phyloP scores from a whole-genome alignment of 768 basidiomycete species.

The Amanita brunnescens region DNA sequence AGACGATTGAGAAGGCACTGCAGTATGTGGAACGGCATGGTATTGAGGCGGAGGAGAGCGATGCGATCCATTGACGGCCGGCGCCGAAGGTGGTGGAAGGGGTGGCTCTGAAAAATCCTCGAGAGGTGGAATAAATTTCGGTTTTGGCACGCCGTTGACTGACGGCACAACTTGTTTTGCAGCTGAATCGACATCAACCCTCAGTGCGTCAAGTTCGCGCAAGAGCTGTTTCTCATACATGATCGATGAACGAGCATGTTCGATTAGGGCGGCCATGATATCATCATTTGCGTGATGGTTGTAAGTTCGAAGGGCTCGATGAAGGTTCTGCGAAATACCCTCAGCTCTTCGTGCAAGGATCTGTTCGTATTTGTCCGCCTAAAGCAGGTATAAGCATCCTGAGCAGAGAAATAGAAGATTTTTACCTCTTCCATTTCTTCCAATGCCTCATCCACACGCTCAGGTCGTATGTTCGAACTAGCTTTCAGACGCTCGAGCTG shows the following conservation, averaged over 20 bases:
- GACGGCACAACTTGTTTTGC: constrained; percentile 47
- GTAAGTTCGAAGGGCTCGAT: constrained; percentile 77
- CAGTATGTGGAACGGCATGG: constrained; percentile 28
- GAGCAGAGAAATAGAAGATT: constrained; percentile 8
- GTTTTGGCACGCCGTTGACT: constrained; percentile 47
- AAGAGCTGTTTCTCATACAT: constrained; percentile 88
- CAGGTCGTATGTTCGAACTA: constrained; percentile 76
- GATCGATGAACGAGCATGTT: constrained; percentile 86
- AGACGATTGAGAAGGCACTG: constrained; percentile 16
- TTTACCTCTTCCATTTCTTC: constrained; percentile 88
- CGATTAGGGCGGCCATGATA: constrained; percentile 80
- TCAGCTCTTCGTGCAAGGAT: constrained; percentile 77
- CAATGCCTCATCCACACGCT: constrained; percentile 83
- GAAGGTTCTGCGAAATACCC: constrained; percentile 91
- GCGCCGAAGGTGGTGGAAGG: constrained; percentile 19
- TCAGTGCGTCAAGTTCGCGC: constrained; percentile 79
- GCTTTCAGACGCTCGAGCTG: constrained; percentile 85
- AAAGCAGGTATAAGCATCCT: constrained; percentile 5
- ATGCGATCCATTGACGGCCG: constrained; percentile 27
- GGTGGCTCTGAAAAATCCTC: constrained; percentile 46
- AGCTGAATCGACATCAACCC: constrained; percentile 64
- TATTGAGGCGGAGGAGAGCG: constrained; percentile 17
- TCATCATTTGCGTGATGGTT: constrained; percentile 86
- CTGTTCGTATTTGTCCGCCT: constrained; percentile 91
- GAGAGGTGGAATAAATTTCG: constrained; percentile 50